Evolutionary conservation across 2,329 filamentous ascomycete genomes (phyloP).

Genomic region (Mollisiaceae sp.): DNA sequence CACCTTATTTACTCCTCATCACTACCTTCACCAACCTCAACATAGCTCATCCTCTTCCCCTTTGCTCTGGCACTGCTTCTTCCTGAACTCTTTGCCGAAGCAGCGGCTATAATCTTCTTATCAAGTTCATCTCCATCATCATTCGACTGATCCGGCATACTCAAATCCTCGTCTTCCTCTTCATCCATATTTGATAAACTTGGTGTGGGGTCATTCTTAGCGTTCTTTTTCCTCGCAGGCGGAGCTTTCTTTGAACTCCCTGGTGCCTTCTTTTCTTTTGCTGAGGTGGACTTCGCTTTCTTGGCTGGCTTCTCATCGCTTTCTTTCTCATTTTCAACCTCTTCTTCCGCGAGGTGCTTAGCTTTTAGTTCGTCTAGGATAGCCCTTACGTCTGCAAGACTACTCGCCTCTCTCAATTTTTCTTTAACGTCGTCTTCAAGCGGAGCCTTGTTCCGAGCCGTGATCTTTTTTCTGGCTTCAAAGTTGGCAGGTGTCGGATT

Average conservation of each 20-base stretch:
- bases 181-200: slow-evolving; percentile 44
- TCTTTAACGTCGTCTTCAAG: slow-evolving; percentile 32
- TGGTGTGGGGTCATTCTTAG: slow-evolving; percentile 49
- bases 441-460: slow-evolving; percentile 28
- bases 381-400: slow-evolving; percentile 36
- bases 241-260: slow-evolving; percentile 22
- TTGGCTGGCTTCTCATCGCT: slow-evolving; percentile 35
- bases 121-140: background rate
- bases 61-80: background rate
- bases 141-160: slow-evolving; percentile 1
- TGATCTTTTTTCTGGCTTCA: slow-evolving; percentile 34
- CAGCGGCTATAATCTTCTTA: background rate
- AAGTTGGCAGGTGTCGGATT: slow-evolving; percentile 41
- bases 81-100: background rate
- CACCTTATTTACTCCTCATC: background rate
- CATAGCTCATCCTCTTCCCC: slow-evolving; percentile 10
- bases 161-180: slow-evolving; percentile 12
- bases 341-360: slow-evolving; percentile 27
- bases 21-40: background rate
- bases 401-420: slow-evolving; percentile 30
- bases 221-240: slow-evolving; percentile 31
- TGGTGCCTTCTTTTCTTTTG: slow-evolving; percentile 24
- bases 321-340: slow-evolving; percentile 43
- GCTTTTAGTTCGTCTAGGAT: slow-evolving; percentile 34
- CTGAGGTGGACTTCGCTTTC: slow-evolving; percentile 17